These are phyloP conservation scores for Mycena crocata DNA, from an alignment of 768 basidiomycete genomes.

Conservation along the genomic window DNA sequence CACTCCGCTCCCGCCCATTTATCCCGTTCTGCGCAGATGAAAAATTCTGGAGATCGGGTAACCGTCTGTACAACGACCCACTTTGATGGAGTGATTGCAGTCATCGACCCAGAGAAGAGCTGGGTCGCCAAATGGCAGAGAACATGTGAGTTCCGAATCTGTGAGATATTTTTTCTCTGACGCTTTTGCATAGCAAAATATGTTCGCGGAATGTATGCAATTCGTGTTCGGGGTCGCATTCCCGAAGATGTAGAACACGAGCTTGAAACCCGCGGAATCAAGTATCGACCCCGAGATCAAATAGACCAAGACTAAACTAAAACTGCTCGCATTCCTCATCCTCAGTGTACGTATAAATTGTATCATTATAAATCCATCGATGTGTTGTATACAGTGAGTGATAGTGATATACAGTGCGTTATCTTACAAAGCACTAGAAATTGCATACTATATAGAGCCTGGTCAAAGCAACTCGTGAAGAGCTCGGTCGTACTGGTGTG, in stretches of 20 bases:
- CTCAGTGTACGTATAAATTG: background rate
- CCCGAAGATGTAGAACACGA: conserved; percentile 89
- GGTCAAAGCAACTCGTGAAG: conserved; percentile 73
- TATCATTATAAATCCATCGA: conserved; percentile 10
- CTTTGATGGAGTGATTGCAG: conserved; percentile 92
- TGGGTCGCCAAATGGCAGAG: conserved; percentile 99
- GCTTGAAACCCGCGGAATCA: conserved; percentile 80
- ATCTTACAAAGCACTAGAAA: background rate
- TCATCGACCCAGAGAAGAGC: conserved; percentile 86
- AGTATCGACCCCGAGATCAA: conserved; percentile 88
- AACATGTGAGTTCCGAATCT: conserved; percentile 69
- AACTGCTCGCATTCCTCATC: background rate
- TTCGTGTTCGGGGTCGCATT: conserved; percentile 85
- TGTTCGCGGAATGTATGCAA: conserved; percentile 92
- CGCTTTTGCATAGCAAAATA: conserved; percentile 76
- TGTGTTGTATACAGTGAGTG: conserved; percentile 19
- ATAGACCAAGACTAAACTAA: conserved; percentile 71
- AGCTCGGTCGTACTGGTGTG: conserved; percentile 83
- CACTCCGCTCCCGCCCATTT: background rate
- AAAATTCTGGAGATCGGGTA: conserved; percentile 86
- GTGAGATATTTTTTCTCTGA: conserved; percentile 16
- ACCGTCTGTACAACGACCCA: conserved; percentile 89
- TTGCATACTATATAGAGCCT: background rate
- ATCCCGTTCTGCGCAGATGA: conserved; percentile 68
- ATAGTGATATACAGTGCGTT: conserved; percentile 21